Evolutionary conservation across 257 asterid species (phyloP).

Genomic region (Penstemon barbatus): DNA sequence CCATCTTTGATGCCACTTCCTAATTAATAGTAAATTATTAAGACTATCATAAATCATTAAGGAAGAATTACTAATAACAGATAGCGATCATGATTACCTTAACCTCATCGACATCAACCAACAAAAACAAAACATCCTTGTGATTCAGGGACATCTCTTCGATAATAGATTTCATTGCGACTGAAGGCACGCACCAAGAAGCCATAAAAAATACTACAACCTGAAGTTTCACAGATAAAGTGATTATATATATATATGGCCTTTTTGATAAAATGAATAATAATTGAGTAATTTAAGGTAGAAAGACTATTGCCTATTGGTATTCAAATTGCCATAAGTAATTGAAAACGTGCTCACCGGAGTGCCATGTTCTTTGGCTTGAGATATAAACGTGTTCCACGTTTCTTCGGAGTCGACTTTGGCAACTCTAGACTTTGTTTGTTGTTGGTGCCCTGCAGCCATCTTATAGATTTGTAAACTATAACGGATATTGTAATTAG

Average conservation of each 20-base stretch:
- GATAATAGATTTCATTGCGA: conserved; percentile 30
- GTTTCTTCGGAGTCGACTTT: conserved; percentile 41
- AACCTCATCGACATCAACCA: conserved; percentile 37
- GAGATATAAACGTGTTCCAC: conserved; percentile 46
- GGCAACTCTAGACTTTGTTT: conserved; percentile 29
- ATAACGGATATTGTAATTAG: no score
- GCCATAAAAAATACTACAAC: conserved; percentile 34
- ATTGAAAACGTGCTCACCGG: conserved; percentile 39
- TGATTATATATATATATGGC: no score
- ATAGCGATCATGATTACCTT: conserved; percentile 26
- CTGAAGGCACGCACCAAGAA: conserved; percentile 39
- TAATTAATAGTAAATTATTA: not conserved
- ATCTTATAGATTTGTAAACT: not conserved
- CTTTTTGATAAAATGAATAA: no score
- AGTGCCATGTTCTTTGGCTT: conserved; percentile 39
- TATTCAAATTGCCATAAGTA: not conserved
- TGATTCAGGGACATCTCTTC: conserved; percentile 24
- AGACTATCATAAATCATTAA: not conserved
- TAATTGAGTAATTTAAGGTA: no score
- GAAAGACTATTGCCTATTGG: no score
- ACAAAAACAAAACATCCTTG: conserved; percentile 26
- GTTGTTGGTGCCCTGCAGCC: conserved; percentile 37
- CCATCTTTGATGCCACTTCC: conserved; percentile 45
- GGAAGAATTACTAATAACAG: not conserved
- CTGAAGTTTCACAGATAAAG: conserved; percentile 22